Evolutionary conservation across 768 basidiomycete species (phyloP).

Genomic region (Phylloporus arenicola): DNA sequence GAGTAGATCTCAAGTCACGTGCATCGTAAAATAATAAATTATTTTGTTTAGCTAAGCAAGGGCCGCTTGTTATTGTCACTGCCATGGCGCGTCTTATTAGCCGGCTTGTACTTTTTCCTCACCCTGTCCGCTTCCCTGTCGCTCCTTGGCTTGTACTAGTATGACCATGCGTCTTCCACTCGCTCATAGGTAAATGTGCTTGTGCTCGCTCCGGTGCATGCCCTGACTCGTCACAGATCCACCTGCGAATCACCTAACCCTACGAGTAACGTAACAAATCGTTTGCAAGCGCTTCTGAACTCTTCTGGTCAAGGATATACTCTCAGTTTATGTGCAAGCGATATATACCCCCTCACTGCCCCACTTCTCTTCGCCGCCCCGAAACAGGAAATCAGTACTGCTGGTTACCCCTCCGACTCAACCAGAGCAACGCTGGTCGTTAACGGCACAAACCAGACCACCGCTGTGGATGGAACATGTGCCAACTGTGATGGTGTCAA

Average conservation of each 20-base stretch:
- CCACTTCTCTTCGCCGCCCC: constrained; percentile 62
- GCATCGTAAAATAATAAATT: not conserved
- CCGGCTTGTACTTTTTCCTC: not conserved
- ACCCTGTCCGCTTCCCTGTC: not conserved
- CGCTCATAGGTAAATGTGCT: constrained; percentile 7
- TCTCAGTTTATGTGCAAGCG: constrained; percentile 59
- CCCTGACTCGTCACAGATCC: constrained; percentile 5
- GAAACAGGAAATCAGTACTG: constrained; percentile 77
- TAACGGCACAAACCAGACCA: constrained; percentile 64
- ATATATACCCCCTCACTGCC: constrained; percentile 57
- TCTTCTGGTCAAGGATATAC: constrained; percentile 62
- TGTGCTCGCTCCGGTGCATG: not conserved
- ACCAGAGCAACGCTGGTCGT: constrained; percentile 68
- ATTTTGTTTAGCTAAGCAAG: not conserved
- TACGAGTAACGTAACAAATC: constrained; percentile 54
- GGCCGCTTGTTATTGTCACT: not conserved
- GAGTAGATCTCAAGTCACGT: not conserved
- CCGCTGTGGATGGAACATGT: constrained; percentile 67
- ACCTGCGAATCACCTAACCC: constrained; percentile 46
- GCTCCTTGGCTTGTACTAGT: not conserved
- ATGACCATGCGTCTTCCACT: constrained; percentile 10
- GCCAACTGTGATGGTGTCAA: constrained; percentile 51
- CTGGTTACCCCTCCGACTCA: constrained; percentile 65
- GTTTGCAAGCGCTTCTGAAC: constrained; percentile 59
- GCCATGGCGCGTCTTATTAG: not conserved